Percentiles rank a stretch among this genome's conserved stretches.
phyloP scores from a whole-genome alignment of 2,329 filamentous ascomycete species.

The Escovopsis weberi region DNA sequence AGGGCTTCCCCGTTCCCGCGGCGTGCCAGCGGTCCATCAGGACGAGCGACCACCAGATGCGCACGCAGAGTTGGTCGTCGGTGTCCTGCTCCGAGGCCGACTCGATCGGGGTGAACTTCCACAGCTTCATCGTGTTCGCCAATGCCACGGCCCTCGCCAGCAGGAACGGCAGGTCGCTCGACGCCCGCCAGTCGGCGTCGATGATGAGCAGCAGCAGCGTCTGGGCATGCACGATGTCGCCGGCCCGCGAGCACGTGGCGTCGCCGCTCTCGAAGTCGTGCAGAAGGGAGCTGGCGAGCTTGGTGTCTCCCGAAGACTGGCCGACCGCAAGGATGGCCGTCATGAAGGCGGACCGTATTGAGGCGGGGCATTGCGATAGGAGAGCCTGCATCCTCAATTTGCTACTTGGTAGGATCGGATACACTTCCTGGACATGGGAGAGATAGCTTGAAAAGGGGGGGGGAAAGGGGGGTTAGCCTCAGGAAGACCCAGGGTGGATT shows the following conservation, averaged over 20 bases:
- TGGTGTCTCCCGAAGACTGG: slow-evolving; percentile 25
- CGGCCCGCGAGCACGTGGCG: slow-evolving; percentile 21
- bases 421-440: slow-evolving; percentile 47
- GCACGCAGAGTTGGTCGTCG: slow-evolving; percentile 45
- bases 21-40: slow-evolving; percentile 62
- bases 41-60: slow-evolving; percentile 59
- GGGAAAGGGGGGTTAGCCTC: not conserved
- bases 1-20: slow-evolving; percentile 46
- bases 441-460: slow-evolving; percentile 36
- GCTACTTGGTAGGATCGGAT: slow-evolving; percentile 48
- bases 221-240: slow-evolving; percentile 48
- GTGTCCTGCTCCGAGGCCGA: slow-evolving; percentile 39
- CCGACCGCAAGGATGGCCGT: slow-evolving; percentile 46
- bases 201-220: slow-evolving; percentile 51
- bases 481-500: not conserved
- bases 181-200: slow-evolving; percentile 42
- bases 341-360: slow-evolving; percentile 48
- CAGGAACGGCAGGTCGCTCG: slow-evolving; percentile 33
- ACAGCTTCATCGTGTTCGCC: slow-evolving; percentile 50
- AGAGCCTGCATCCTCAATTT: slow-evolving; percentile 41
- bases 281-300: slow-evolving; percentile 31
- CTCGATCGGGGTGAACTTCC: slow-evolving; percentile 26
- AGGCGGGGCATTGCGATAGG: slow-evolving; percentile 38
- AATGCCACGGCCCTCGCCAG: slow-evolving; percentile 52
- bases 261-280: slow-evolving; percentile 35